Base-by-base conservation (phyloP, 345 rosid genomes). In the Balakata baccata region DNA sequence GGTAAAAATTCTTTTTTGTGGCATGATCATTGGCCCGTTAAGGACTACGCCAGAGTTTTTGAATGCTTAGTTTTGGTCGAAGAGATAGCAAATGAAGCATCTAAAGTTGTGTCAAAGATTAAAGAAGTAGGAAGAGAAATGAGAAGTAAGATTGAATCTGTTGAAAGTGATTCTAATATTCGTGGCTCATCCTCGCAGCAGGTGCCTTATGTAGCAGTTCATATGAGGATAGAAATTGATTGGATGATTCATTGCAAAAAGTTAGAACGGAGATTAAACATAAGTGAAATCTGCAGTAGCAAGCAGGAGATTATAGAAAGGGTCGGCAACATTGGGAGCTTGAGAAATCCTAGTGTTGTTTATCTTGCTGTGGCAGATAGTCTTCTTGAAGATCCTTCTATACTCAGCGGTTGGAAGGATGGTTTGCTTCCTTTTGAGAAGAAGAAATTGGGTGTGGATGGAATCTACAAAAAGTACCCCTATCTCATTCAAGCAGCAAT, bases 171-270 rank as follows among this genome's bases (percentile, higher is more conserved):
- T 52, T 49, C 3, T 1, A 66, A 68, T 64, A 52, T 62, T 6
- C 74, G 73, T 57, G 72, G 50, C 45, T 69, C 70, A 43, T 50
- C 12, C 0, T 11, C 0, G 67, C 45, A 59, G 13, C 66, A 69
- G 0, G 50, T 77, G 29, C 87, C 93, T 62, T 92, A 86, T 49
- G 78, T 92, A 11, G 98, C 99, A 0, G 97, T 95, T 75, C 98
- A 95, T 78, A 89, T 95, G 99, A 91, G 99, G 79, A 85, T 95
- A 69, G 98, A 95, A 86, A 89, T 87, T 73, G 99, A 95, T 67
- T 95, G 99, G 99, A 87, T 91, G 97, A 92, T 95, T 65, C 99
- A 95, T 66, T 95, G 99, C 73, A 95, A 90, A 85, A 95, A 95
- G 58, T 75, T 95, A 62, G 96, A 95, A 78, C 90, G 87, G 43